Conservation (phyloP, 768 basidiomycete species). For the Lentinula detonsa region DNA sequence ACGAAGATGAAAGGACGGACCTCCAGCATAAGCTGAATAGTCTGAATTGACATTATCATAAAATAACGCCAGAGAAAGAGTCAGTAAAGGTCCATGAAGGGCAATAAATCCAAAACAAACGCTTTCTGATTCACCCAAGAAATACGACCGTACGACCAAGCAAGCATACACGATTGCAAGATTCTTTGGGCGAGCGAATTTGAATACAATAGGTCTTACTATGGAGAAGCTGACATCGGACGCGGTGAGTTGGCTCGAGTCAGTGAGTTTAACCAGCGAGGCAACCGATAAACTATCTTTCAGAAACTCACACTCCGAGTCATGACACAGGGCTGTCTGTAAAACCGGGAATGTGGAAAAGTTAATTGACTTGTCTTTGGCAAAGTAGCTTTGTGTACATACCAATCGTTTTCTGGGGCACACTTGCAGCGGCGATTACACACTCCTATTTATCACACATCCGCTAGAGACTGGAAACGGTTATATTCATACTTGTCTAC, state of each 20-base stretch:
- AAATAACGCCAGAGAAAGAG: slow-evolving; percentile 8
- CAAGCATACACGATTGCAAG: slow-evolving; percentile 58
- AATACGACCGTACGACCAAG: slow-evolving; percentile 75
- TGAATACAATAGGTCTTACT: slow-evolving; percentile 70
- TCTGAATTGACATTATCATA: slow-evolving; percentile 23
- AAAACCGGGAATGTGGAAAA: not conserved
- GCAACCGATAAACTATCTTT: not conserved
- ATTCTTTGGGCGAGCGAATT: slow-evolving; percentile 47
- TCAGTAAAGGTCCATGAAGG: not conserved
- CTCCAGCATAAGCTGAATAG: slow-evolving; percentile 71
- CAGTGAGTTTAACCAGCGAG: not conserved
- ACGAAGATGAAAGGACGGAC: slow-evolving; percentile 30
- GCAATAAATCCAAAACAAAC: not conserved
- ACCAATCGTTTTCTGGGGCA: slow-evolving; percentile 36
- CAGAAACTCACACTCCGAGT: slow-evolving; percentile 50
- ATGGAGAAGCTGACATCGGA: slow-evolving; percentile 79
- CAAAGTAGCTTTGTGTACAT: slow-evolving; percentile 19
- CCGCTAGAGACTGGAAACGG: too few species aligned
- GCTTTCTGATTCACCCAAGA: slow-evolving; percentile 37
- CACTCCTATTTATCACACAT: too few species aligned
- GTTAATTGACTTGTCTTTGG: not conserved
- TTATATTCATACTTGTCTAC: too few species aligned
- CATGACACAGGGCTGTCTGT: slow-evolving; percentile 70
- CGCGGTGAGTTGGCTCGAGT: slow-evolving; percentile 72
- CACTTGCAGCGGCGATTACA: too few species aligned